Evolutionary conservation across 2,329 filamentous ascomycete genomes (phyloP).

Genomic region (Rachicladosporium sp.): DNA sequence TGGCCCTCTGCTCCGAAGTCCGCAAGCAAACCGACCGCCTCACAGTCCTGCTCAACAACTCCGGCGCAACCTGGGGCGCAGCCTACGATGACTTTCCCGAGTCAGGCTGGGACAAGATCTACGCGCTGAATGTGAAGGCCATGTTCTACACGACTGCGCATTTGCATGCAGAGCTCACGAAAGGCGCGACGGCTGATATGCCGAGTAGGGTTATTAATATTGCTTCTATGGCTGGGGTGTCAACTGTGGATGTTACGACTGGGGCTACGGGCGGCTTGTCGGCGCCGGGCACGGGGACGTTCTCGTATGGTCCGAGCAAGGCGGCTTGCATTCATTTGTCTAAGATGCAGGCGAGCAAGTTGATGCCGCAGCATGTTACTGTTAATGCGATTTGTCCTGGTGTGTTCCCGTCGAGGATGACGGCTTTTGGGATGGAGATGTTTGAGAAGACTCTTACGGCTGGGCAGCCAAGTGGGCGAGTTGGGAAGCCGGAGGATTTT

Average conservation of each 20-base stretch:
- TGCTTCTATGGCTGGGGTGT: constrained; percentile 31
- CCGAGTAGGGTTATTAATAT: constrained; percentile 37
- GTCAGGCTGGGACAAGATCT: constrained; percentile 44
- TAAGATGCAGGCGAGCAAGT: constrained; percentile 40
- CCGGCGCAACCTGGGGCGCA: constrained; percentile 35
- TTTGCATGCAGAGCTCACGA: constrained; percentile 32
- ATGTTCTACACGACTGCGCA: constrained; percentile 37
- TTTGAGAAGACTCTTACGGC: constrained; percentile 36
- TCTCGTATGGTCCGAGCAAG: constrained; percentile 37
- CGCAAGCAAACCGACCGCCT: constrained; percentile 33
- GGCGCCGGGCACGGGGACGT: constrained; percentile 30
- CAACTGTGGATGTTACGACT: constrained; percentile 34
- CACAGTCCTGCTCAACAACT: constrained; percentile 35
- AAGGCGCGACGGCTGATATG: constrained; percentile 27
- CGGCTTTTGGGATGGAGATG: constrained; percentile 34
- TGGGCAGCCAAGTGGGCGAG: constrained; percentile 35
- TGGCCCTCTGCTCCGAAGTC: constrained; percentile 29
- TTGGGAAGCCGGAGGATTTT: constrained; percentile 38
- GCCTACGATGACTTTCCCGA: constrained; percentile 47
- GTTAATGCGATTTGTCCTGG: constrained; percentile 47
- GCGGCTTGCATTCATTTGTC: constrained; percentile 43
- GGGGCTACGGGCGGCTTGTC: constrained; percentile 38
- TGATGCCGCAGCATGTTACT: constrained; percentile 40
- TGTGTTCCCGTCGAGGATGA: constrained; percentile 46
- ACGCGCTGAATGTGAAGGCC: constrained; percentile 21